Conservation (phyloP, 169 alveolate species). For the Plasmodium vinckei region DNA sequence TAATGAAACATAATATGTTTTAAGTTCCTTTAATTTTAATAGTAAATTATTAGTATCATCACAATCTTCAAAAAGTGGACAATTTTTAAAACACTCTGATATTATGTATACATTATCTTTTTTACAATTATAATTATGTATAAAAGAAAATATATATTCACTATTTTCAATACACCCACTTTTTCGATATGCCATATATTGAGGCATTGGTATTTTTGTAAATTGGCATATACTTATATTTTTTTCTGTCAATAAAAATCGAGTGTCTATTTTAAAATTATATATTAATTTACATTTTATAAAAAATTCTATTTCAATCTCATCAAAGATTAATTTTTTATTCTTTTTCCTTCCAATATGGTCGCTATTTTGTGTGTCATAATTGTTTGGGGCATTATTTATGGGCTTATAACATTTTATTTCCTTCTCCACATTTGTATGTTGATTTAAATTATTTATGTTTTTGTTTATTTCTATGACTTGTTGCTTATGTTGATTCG, state of each 20-base stretch:
- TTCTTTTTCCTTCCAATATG: background rate
- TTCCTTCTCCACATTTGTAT: no score
- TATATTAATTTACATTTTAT: constrained; percentile 31
- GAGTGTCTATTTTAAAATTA: constrained; percentile 74
- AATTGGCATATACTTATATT: constrained; percentile 85
- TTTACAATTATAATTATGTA: constrained; percentile 74
- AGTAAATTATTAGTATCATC: constrained; percentile 28
- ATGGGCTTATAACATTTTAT: no score
- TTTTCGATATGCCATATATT: constrained; percentile 84
- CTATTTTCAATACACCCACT: constrained; percentile 80
- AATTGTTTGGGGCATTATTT: no score
- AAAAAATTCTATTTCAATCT: constrained; percentile 53
- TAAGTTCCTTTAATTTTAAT: constrained; percentile 24
- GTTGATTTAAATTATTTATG: no score
- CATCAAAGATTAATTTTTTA: constrained; percentile 52
- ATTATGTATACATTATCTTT: constrained; percentile 79
- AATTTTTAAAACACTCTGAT: constrained; percentile 68
- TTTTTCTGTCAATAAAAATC: constrained; percentile 82
- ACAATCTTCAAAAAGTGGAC: constrained; percentile 45
- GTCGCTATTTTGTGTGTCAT: background rate
- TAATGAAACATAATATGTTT: constrained; percentile 33
- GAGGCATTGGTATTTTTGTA: constrained; percentile 88
- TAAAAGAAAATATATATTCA: constrained; percentile 79
- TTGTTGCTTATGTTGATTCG: no score
- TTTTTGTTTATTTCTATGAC: no score